Conservation (phyloP, 2,329 filamentous ascomycete genomes). For the Phoma sp. region DNA sequence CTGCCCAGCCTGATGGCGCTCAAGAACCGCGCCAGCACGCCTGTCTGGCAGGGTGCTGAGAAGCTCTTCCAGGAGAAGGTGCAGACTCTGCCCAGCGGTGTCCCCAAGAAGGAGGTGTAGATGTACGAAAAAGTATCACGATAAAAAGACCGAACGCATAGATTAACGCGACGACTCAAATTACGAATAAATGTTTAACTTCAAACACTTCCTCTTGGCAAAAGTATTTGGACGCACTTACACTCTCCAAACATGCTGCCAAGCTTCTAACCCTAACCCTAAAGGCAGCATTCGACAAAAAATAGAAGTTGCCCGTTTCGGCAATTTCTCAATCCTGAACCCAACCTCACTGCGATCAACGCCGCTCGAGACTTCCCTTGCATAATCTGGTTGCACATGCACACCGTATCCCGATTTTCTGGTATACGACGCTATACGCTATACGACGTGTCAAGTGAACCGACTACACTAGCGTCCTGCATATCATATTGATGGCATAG, state of each 20-base stretch:
- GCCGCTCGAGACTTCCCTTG: too few relatives aligned
- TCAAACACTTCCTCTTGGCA: not conserved
- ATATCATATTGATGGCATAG: too few relatives aligned
- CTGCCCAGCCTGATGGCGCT: conserved; percentile 78
- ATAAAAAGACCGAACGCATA: conserved; percentile 10
- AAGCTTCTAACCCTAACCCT: too few relatives aligned
- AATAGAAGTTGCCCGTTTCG: too few relatives aligned
- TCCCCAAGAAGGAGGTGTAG: conserved; percentile 38
- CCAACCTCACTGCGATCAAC: too few relatives aligned
- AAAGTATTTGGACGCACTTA: too few relatives aligned
- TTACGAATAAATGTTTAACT: not conserved
- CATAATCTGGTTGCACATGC: too few relatives aligned
- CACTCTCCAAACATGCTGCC: too few relatives aligned
- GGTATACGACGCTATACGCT: not conserved
- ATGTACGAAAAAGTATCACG: not conserved
- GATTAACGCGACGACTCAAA: conserved; percentile 6
- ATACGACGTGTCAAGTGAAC: not conserved
- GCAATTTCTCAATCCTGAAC: too few relatives aligned
- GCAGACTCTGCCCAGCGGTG: conserved; percentile 64
- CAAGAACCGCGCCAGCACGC: conserved; percentile 73
- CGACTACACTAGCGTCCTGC: not conserved
- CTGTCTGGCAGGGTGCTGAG: conserved; percentile 86
- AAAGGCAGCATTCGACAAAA: too few relatives aligned
- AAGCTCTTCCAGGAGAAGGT: conserved; percentile 86
- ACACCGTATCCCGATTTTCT: not conserved